Conservation (phyloP, 2,329 filamentous ascomycete genomes). For the Bipolaris victoriae region DNA sequence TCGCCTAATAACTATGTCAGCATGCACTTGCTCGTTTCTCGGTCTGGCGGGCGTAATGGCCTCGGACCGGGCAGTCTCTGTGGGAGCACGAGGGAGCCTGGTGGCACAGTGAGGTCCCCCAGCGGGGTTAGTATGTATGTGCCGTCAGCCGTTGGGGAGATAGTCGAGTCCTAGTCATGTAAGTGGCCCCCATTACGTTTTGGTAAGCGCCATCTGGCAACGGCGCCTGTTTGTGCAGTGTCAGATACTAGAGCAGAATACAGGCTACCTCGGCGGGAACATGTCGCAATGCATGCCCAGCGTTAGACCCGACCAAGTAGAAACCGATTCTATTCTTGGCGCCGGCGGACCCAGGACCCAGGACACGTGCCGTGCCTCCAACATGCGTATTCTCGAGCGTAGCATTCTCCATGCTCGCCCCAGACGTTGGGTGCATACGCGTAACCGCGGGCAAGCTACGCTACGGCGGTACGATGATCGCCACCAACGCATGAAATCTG, state of each 20-base stretch:
- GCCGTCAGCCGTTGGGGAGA: constrained; percentile 16
- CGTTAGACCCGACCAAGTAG: constrained; percentile 1
- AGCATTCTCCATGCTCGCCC: not conserved
- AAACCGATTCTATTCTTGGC: constrained; percentile 7
- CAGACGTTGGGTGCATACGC: constrained; percentile 20
- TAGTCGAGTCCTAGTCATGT: constrained; percentile 6
- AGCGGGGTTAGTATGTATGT: constrained; percentile 21
- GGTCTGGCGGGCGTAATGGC: constrained; percentile 6
- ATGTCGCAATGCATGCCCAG: not conserved
- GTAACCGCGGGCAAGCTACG: constrained; percentile 1
- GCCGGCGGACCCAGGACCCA: constrained; percentile 12
- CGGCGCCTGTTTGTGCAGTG: not conserved
- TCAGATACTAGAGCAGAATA: not conserved
- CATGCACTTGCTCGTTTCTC: constrained; percentile 17
- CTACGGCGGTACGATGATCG: constrained; percentile 10
- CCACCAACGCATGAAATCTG: constrained; percentile 18
- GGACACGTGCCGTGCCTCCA: constrained; percentile 19
- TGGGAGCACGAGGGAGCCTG: constrained; percentile 19
- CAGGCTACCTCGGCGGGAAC: not conserved
- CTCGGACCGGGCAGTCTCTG: constrained; percentile 18
- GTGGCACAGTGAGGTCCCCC: constrained; percentile 25
- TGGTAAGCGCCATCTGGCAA: not conserved
- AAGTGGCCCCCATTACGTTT: not conserved
- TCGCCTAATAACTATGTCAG: not conserved
- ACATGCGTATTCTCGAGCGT: constrained; percentile 9